Base-by-base conservation (phyloP, 23 red algal species). In the Gracilariopsis chorda region DNA sequence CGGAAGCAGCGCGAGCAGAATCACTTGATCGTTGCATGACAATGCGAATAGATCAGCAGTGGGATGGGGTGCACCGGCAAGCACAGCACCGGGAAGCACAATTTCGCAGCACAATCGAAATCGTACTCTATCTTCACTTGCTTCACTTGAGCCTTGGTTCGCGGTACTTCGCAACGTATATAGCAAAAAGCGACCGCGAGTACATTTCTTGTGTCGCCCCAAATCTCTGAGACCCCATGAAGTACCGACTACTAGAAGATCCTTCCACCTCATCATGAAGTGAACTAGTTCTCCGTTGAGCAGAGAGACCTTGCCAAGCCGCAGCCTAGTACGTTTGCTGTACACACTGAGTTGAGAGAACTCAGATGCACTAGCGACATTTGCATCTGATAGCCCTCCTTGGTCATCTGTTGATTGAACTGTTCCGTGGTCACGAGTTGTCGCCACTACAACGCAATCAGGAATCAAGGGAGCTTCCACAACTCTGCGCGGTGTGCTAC, bases 21-120 rank as follows among this genome's bases (percentile, higher is more conserved):
- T 70, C 36, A 91, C 47, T 23, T 91, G 57, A 36, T 58, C 37
- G 51, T 91, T 80, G 53, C 88, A 91, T 34, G 88, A 91, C 40
- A 91, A 44, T 1, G 77, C 42, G 19, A 89, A 51, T 25, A 87
- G 33, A 74, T 71, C 64, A 29, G 61, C 82, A 17, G n/a, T 78
- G 16, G 85, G 51, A 89, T 78, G 68, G 35, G 48, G 41, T 35
- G 72, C 74, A 14, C 88, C 88, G 21, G 88, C 72, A 21, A 91
- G 32, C 7, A 91, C 49, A 9, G 88, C 73, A 7, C 88, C 88
- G 19, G 88, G 72, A 35, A 82, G 60, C 67, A 81, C 61, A 27
- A 91, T 41, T 46, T 91, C 75, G 60, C 44, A 77, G 33, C 85
- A 78, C 1, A 89, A 48, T 14, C 9, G 30, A 59, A 89, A 70